phyloP scores from a whole-genome alignment of 2,329 filamentous ascomycete genomes.

The Exophiala lecanii-corni region DNA sequence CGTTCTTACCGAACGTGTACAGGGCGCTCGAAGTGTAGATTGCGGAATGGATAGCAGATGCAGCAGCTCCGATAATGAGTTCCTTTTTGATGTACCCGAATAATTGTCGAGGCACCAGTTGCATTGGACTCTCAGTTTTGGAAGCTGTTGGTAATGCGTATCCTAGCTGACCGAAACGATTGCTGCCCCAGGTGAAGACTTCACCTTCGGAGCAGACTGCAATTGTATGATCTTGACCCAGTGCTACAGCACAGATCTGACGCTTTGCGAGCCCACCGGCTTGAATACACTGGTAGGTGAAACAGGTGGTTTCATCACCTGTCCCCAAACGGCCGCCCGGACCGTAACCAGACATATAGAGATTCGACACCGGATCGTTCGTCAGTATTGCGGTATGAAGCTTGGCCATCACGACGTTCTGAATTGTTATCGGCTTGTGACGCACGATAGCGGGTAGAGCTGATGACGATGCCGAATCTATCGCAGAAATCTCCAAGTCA shows the following conservation, averaged over 20 bases:
- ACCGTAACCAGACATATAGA: slow-evolving; percentile 90
- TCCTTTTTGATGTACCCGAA: slow-evolving; percentile 91
- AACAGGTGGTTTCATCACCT: slow-evolving; percentile 84
- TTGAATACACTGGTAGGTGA: slow-evolving; percentile 78
- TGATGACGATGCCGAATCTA: slow-evolving; percentile 19
- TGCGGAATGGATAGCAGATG: slow-evolving; percentile 87
- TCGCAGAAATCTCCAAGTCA: slow-evolving; percentile 5
- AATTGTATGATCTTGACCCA: slow-evolving; percentile 88
- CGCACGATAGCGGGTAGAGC: slow-evolving; percentile 66
- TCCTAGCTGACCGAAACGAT: slow-evolving; percentile 78
- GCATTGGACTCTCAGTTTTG: slow-evolving; percentile 76
- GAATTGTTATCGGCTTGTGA: slow-evolving; percentile 68
- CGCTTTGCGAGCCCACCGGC: slow-evolving; percentile 67
- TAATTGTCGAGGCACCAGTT: slow-evolving; percentile 75
- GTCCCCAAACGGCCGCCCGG: slow-evolving; percentile 83
- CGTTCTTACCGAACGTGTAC: slow-evolving; percentile 93
- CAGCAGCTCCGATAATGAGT: slow-evolving; percentile 71
- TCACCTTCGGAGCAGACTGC: slow-evolving; percentile 83
- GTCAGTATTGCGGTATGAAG: slow-evolving; percentile 86
- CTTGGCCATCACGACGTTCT: slow-evolving; percentile 84
- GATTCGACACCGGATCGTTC: slow-evolving; percentile 77
- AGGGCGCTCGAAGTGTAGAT: slow-evolving; percentile 75
- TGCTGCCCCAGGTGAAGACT: slow-evolving; percentile 91
- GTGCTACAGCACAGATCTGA: slow-evolving; percentile 69
- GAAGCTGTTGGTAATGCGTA: slow-evolving; percentile 64